Evolutionary conservation across 345 rosid genomes (phyloP).

Genomic region (Hibiscus tridactylites): DNA sequence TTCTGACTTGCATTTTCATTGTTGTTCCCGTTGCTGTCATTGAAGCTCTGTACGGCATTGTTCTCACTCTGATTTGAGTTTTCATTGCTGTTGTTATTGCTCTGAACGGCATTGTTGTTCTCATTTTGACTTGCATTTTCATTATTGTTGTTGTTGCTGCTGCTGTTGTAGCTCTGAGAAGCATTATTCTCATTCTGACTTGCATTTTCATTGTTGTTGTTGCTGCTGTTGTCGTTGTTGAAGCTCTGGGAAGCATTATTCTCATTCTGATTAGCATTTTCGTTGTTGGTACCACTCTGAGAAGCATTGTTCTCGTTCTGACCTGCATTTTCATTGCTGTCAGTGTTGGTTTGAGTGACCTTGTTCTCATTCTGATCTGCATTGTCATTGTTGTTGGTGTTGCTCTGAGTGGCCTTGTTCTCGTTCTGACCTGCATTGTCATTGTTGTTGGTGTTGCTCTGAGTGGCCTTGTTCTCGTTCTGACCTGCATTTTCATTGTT

Average conservation of each 20-base stretch:
- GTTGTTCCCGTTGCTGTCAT: background rate
- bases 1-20: background rate
- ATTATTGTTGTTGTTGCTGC: background rate
- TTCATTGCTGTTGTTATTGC: constrained; percentile 13
- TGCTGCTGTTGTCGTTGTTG: background rate
- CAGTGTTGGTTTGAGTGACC: background rate
- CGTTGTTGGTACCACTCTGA: background rate
- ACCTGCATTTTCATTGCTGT: background rate
- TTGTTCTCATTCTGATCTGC: background rate
- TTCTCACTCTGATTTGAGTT: constrained; percentile 10
- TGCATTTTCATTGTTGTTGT: background rate
- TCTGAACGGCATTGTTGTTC: constrained; percentile 12
- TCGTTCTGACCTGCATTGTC: background rate
- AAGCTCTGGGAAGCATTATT: background rate
- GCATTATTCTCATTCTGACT: background rate
- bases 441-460: background rate
- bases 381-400: background rate
- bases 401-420: background rate
- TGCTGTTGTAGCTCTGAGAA: background rate
- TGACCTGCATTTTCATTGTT: background rate
- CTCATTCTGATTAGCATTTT: background rate
- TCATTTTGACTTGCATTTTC: constrained; percentile 1
- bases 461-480: background rate
- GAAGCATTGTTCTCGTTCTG: background rate
- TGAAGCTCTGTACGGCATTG: background rate